Conservation (phyloP, 768 basidiomycete species). For the Saitozyma podzolica region DNA sequence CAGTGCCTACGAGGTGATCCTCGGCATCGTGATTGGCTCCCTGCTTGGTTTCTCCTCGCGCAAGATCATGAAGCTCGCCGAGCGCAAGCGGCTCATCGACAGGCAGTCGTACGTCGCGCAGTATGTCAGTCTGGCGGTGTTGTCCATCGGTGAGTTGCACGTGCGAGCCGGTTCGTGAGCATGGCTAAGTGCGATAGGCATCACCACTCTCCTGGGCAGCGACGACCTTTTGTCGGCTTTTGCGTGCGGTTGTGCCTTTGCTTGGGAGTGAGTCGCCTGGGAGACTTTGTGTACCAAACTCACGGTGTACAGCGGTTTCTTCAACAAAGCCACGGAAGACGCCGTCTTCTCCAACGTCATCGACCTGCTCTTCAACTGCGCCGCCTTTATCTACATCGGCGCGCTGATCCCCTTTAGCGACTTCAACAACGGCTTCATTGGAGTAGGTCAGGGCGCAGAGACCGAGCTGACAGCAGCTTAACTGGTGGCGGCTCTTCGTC, state of each 20-base stretch:
- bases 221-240: constrained; percentile 95
- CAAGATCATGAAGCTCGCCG: constrained; percentile 89
- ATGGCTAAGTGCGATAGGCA: constrained; percentile 57
- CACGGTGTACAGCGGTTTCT: constrained; percentile 42
- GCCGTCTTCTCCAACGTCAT: constrained; percentile 94
- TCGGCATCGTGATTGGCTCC: constrained; percentile 74
- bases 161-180: background rate
- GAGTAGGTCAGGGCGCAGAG: constrained; percentile 6
- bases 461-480: constrained; percentile 54
- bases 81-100: constrained; percentile 82
- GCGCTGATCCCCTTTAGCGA: constrained; percentile 93
- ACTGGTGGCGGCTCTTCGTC: constrained; percentile 79
- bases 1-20: constrained; percentile 65
- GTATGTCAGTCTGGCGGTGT: constrained; percentile 52
- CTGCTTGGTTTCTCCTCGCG: constrained; percentile 75
- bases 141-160: constrained; percentile 47
- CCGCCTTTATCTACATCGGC: constrained; percentile 89
- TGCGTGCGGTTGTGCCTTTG: constrained; percentile 91
- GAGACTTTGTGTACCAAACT: background rate
- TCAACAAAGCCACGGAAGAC: constrained; percentile 80
- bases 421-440: constrained; percentile 63
- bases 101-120: constrained; percentile 93
- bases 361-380: constrained; percentile 88
- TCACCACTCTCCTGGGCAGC: constrained; percentile 79
- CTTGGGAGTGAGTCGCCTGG: constrained; percentile 90